Percentiles rank a stretch among this genome's conserved stretches.
phyloP scores from a whole-genome alignment of 805 yeast genomes.

The Schwanniomyces polymorphus region DNA sequence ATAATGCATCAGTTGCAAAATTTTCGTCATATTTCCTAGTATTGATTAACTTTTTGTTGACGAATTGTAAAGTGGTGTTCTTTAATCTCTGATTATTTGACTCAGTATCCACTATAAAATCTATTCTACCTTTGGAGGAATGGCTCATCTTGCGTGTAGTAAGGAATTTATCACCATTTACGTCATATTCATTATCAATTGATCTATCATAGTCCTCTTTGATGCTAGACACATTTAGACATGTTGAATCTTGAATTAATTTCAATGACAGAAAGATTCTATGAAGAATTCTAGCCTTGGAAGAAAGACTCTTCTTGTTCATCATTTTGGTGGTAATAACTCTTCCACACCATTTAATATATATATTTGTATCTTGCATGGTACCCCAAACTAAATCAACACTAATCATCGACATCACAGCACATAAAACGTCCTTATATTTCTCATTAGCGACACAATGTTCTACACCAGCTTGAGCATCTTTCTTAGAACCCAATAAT shows the following conservation, averaged over 20 bases:
- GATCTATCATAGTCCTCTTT: constrained; percentile 31
- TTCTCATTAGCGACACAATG: constrained; percentile 53
- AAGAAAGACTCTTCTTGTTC: constrained; percentile 60
- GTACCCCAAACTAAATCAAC: constrained; percentile 91
- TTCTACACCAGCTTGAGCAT: constrained; percentile 39
- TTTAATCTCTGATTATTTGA: constrained; percentile 3
- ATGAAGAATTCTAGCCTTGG: constrained; percentile 77
- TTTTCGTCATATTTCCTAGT: constrained; percentile 54
- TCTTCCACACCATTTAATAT: constrained; percentile 73
- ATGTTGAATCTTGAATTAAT: constrained; percentile 75
- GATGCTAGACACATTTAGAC: constrained; percentile 36
- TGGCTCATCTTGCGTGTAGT: constrained; percentile 11
- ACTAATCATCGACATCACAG: constrained; percentile 81
- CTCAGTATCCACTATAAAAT: constrained; percentile 18
- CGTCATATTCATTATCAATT: constrained; percentile 30
- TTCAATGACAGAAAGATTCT: constrained; percentile 75
- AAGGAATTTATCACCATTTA: constrained; percentile 32
- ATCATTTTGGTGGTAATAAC: constrained; percentile 70
- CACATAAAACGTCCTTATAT: constrained; percentile 81
- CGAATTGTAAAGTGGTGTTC: constrained; percentile 37
- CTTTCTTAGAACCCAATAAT: constrained; percentile 41
- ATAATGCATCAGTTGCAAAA: constrained; percentile 75
- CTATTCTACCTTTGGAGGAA: constrained; percentile 18
- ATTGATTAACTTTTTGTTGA: constrained; percentile 41
- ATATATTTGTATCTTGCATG: constrained; percentile 79